Base-by-base conservation (phyloP, 2,329 filamentous ascomycete genomes). In the Camillea tinctor region DNA sequence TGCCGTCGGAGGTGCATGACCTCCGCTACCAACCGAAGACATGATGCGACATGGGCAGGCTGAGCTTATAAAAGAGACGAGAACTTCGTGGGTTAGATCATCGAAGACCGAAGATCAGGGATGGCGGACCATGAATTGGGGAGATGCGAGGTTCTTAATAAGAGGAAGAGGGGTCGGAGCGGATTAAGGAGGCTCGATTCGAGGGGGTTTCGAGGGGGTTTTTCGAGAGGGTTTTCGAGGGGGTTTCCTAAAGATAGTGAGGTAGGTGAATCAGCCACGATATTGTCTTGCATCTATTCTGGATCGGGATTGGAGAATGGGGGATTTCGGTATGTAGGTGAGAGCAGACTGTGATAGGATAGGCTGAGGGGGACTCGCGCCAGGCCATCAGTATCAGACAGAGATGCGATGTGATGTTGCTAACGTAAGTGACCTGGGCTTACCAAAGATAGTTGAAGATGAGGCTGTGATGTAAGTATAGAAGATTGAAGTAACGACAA, bases 1-100 rank as follows among this genome's bases (percentile, higher is more conserved):
- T 49, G 50, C 55, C 11, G 58, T 58, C 22, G 22, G 49, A 24
- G 59, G 50, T 17, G 40, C 13, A 23, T 17, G 13, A 22, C 40
- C 51, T n/a, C 50, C 55, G 55, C 55, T 24, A 40, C 57, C 50
- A 52, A 15, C 59, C 20, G 22, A 50, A 50, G 65, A 67, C 65
- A 67, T 67, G 30, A 54, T 67, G 21, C 44, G 21, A 56, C 48
- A 48, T 52, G 24, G 57, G n/a, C 17, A 3, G 36, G 11, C 36
- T 44, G 36, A 44, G 36, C 36, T 44, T 44, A 7, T n/a, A n/a
- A 44, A 44, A 15, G 36, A n/a, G 36, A 44, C 15, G 36, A n/a
- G 36, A 44, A 4, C 17, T 44, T 44, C 36, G 13, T 44, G 36
- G 36, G 4, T n/a, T 11, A 44, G 36, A 44, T 6, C 36, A 44